Evolutionary conservation across 2,329 filamentous ascomycete genomes (phyloP).

Genomic region (Albifimbria verrucaria): DNA sequence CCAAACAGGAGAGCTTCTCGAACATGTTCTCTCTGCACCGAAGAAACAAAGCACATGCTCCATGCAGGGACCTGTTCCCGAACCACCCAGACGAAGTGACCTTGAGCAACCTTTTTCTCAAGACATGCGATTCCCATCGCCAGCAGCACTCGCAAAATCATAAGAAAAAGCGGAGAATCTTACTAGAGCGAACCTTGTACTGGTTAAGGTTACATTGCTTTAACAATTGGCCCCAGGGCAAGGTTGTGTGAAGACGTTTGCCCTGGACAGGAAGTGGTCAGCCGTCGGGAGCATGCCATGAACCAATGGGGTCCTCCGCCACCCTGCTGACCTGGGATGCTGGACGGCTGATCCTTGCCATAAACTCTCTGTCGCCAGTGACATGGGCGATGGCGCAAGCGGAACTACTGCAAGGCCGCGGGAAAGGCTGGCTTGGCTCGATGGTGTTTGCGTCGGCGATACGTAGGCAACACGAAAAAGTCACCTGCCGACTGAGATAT

Average conservation of each 20-base stretch:
- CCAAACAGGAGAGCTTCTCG: not conserved
- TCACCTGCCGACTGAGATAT: not conserved
- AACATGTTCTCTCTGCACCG: not conserved
- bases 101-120: not conserved
- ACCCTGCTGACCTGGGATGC: not conserved
- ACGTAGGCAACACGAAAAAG: not conserved
- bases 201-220: not conserved
- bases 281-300: not conserved
- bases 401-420: not conserved
- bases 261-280: not conserved
- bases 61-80: not conserved
- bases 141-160: not conserved
- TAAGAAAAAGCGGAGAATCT: not conserved
- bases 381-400: not conserved
- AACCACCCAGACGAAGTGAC: not conserved
- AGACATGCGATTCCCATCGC: not conserved
- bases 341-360: not conserved
- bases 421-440: not conserved
- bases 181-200: not conserved
- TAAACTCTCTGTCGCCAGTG: not conserved
- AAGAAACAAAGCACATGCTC: not conserved
- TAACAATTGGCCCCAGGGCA: not conserved
- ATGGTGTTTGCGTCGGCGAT: not conserved
- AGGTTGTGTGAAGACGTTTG: not conserved
- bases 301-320: not conserved